Percentiles rank a stretch among this genome's conserved stretches.
Evolutionary conservation across 768 basidiomycete species (phyloP).

Genomic region (Favolaschia claudopus): DNA sequence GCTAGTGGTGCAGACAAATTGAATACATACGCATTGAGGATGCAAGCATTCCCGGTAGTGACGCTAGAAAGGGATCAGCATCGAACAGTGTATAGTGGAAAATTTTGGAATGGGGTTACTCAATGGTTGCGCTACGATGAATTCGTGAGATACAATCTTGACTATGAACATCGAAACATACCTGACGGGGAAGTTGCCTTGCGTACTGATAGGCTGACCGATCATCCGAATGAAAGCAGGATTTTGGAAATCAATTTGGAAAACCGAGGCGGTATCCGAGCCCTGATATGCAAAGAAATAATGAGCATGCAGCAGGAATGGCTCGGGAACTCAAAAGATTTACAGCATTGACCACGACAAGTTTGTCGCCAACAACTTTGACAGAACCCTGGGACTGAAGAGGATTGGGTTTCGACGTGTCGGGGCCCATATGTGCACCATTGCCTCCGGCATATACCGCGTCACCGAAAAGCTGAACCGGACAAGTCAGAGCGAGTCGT

Average conservation of each 20-base stretch:
- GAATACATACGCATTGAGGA: constrained; percentile 31
- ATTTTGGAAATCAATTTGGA: constrained; percentile 42
- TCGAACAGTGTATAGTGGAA: constrained; percentile 10
- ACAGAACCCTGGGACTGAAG: constrained; percentile 35
- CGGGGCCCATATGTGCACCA: constrained; percentile 30
- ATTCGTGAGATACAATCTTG: no score
- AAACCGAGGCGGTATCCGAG: constrained; percentile 40
- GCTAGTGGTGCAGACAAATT: neutral
- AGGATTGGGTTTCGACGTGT: constrained; percentile 28
- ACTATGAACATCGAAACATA: no score
- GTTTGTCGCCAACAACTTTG: constrained; percentile 26
- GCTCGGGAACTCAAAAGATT: no score
- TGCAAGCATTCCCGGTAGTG: constrained; percentile 36
- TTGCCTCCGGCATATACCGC: constrained; percentile 27
- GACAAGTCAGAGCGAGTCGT: neutral
- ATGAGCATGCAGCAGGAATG: no score
- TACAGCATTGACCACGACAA: constrained; percentile 33
- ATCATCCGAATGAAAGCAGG: constrained; percentile 40
- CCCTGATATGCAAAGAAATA: no score
- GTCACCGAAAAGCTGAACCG: constrained; percentile 24
- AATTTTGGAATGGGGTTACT: neutral
- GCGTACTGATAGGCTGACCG: constrained; percentile 39
- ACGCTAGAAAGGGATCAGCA: neutral
- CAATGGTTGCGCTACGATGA: constrained; percentile 34
- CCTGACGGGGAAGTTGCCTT: constrained; percentile 47